Conservation (phyloP, 2,329 filamentous ascomycete genomes). For the Aspergillus tamarii region DNA sequence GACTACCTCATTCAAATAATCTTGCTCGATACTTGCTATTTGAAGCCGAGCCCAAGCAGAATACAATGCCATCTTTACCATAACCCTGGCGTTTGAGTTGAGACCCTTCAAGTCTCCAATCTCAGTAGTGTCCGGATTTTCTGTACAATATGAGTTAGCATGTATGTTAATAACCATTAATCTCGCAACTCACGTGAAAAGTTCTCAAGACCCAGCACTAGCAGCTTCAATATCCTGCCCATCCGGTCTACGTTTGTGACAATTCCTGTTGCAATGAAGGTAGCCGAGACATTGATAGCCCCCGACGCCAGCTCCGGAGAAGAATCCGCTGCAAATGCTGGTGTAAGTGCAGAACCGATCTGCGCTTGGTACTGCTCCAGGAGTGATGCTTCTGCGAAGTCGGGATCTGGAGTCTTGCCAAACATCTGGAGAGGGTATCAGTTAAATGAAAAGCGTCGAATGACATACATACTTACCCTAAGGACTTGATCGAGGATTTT, state of each 20-base stretch:
- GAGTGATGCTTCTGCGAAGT: constrained; percentile 95
- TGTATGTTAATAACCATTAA: neutral
- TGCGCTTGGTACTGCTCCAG: constrained; percentile 98
- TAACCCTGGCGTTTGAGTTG: constrained; percentile 93
- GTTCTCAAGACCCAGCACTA: constrained; percentile 88
- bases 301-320: constrained; percentile 94
- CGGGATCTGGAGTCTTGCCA: constrained; percentile 90
- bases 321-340: constrained; percentile 93
- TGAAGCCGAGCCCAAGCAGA: constrained; percentile 97
- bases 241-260: constrained; percentile 98
- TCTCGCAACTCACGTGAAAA: constrained; percentile 67
- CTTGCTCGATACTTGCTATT: constrained; percentile 89
- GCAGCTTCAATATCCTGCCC: constrained; percentile 93
- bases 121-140: constrained; percentile 75
- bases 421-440: constrained; percentile 66
- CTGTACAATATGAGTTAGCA: constrained; percentile 34
- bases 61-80: constrained; percentile 97
- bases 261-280: constrained; percentile 95
- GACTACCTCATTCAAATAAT: constrained; percentile 84
- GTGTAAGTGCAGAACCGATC: constrained; percentile 93
- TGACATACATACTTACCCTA: constrained; percentile 53
- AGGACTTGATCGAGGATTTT: constrained; percentile 92
- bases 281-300: constrained; percentile 96
- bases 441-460: constrained; percentile 2
- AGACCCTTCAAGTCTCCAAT: constrained; percentile 93